Percentiles rank a stretch among this genome's conserved stretches.
Evolutionary conservation across 805 yeast genomes (phyloP).

Genomic region (Sungouiella thailandica): DNA sequence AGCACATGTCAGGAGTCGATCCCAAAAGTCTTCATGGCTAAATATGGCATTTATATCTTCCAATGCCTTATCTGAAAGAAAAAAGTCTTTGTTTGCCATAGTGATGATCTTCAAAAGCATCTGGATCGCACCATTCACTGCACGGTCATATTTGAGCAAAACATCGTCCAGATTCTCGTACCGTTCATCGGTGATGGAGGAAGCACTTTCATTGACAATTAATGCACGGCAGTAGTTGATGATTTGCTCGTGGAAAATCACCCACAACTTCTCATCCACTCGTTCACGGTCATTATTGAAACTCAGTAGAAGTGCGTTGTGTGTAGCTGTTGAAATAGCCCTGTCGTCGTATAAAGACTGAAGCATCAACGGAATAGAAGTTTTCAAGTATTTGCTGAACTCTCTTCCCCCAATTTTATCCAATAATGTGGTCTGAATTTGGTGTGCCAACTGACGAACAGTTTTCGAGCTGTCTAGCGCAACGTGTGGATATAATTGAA

Average conservation of each 20-base stretch:
- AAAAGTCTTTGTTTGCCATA: constrained; percentile 13
- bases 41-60: constrained; percentile 19
- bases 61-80: constrained; percentile 9
- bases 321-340: constrained; percentile 49
- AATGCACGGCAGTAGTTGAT: constrained; percentile 50
- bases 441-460: constrained; percentile 61
- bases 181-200: constrained; percentile 71
- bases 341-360: constrained; percentile 73
- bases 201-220: constrained; percentile 51
- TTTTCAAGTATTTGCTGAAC: constrained; percentile 61
- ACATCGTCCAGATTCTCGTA: constrained; percentile 64
- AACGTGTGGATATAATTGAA: constrained; percentile 77
- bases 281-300: constrained; percentile 53
- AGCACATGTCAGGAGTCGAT: constrained; percentile 21
- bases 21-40: constrained; percentile 31
- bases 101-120: constrained; percentile 37
- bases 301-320: constrained; percentile 41
- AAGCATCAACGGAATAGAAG: constrained; percentile 69
- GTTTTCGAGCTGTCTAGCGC: constrained; percentile 64
- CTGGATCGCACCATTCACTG: constrained; percentile 45
- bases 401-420: constrained; percentile 49
- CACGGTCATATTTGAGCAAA: constrained; percentile 55
- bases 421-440: constrained; percentile 48
- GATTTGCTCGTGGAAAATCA: constrained; percentile 51
- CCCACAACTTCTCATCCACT: constrained; percentile 51